Percentiles rank a stretch among this genome's conserved stretches.
Conservation (phyloP, 805 yeast species). For the Metschnikowia aberdeeniae region DNA sequence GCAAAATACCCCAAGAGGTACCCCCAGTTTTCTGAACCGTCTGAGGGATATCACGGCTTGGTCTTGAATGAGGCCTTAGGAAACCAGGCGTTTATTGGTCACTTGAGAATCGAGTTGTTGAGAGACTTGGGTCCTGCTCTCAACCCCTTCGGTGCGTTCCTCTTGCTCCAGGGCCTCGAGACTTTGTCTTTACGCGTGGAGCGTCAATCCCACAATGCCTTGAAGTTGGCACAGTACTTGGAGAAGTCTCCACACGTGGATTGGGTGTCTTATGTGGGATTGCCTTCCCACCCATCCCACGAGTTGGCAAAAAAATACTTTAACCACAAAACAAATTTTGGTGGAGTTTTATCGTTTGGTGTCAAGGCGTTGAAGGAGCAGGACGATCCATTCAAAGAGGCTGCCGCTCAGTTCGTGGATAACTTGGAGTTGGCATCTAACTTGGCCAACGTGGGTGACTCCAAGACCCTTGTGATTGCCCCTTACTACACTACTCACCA, state of each 20-base stretch:
- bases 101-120: constrained; percentile 75
- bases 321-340: constrained; percentile 50
- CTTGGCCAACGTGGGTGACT: constrained; percentile 96
- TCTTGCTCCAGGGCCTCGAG: constrained; percentile 87
- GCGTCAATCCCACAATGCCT: constrained; percentile 82
- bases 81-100: constrained; percentile 71
- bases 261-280: constrained; percentile 93
- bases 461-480: constrained; percentile 91
- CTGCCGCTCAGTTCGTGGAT: constrained; percentile 84
- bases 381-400: constrained; percentile 61
- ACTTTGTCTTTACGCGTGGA: constrained; percentile 91
- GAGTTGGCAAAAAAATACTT: constrained; percentile 81
- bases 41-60: constrained; percentile 92
- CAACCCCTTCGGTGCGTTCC: constrained; percentile 85
- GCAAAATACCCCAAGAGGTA: constrained; percentile 75
- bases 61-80: constrained; percentile 80
- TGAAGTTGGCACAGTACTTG: constrained; percentile 72
- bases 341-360: constrained; percentile 87
- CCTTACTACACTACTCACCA: constrained; percentile 96
- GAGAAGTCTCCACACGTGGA: constrained; percentile 69
- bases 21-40: constrained; percentile 89
- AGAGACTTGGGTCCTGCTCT: constrained; percentile 91
- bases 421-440: constrained; percentile 79
- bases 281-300: constrained; percentile 73
- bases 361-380: constrained; percentile 56